Conservation (phyloP, 179 eudicot species). For the Beta lomatogona region DNA sequence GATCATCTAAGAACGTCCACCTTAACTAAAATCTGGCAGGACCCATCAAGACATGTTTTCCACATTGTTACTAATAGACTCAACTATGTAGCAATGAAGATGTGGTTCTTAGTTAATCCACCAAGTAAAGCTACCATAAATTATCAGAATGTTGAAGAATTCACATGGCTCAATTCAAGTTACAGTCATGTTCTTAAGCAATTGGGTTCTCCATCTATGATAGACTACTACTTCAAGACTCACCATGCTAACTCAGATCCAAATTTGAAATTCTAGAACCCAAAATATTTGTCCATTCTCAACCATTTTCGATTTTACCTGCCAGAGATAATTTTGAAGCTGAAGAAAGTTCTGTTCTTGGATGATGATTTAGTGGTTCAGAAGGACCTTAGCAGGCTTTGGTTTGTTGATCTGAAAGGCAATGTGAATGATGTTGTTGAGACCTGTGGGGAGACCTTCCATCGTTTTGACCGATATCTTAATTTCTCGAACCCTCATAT, state of each 20-base stretch:
- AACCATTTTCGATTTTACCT: constrained; percentile 95
- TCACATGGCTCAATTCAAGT: constrained; percentile 92
- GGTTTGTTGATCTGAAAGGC: constrained; percentile 80
- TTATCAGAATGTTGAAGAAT: constrained; percentile 86
- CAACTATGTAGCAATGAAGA: constrained; percentile 96
- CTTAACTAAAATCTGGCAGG: constrained; percentile 43
- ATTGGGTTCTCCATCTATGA: constrained; percentile 78
- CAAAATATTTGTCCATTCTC: constrained; percentile 87
- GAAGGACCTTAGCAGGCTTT: constrained; percentile 78
- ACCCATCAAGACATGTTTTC: constrained; percentile 79
- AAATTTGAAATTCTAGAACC: constrained; percentile 82
- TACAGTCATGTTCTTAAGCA: constrained; percentile 93
- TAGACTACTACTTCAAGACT: constrained; percentile 81
- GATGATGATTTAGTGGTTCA: constrained; percentile 93
- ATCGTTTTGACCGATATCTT: constrained; percentile 89
- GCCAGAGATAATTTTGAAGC: constrained; percentile 90
- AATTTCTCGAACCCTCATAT: constrained; percentile 92
- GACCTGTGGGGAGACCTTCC: constrained; percentile 92
- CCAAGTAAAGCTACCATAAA: constrained; percentile 76
- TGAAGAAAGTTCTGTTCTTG: constrained; percentile 77
- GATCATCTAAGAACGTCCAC: neutral
- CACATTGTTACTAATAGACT: constrained; percentile 93
- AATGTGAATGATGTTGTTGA: constrained; percentile 94
- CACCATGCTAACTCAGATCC: constrained; percentile 75
- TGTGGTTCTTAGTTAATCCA: constrained; percentile 93